Percentiles rank a stretch among this genome's conserved stretches.
Evolutionary conservation across 768 basidiomycete species (phyloP).

Genomic region (Lactarius deliciosus): DNA sequence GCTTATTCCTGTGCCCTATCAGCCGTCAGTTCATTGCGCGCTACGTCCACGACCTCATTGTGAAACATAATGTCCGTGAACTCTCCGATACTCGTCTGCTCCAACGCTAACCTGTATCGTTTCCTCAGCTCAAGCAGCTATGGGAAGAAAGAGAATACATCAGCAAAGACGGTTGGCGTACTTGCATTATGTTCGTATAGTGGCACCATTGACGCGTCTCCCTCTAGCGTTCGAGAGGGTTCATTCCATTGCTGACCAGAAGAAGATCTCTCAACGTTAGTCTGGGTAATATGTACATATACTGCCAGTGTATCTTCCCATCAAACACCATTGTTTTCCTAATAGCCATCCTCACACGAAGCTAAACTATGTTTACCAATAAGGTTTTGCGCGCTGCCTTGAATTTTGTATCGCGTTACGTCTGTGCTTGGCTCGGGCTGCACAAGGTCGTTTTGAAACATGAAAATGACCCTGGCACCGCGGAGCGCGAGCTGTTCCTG

Average conservation of each 20-base stretch:
- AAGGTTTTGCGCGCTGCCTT: background rate
- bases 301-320: conserved; percentile 5
- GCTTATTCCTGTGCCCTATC: conserved; percentile 21
- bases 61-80: conserved; percentile 26
- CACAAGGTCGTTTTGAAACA: conserved; percentile 1
- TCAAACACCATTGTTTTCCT: conserved; percentile 2
- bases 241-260: conserved; percentile 22
- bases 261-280: conserved; percentile 23
- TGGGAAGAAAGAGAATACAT: conserved; percentile 23
- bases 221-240: conserved; percentile 23
- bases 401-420: background rate
- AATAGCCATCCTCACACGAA: background rate
- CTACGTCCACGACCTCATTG: conserved; percentile 28
- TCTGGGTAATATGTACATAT: background rate
- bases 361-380: conserved; percentile 3
- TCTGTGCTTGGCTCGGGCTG: background rate
- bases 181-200: background rate
- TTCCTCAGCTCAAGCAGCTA: conserved; percentile 20
- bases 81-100: conserved; percentile 3
- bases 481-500: conserved; percentile 3
- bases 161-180: conserved; percentile 22
- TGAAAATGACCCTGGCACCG: background rate
- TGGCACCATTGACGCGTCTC: background rate
- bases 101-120: conserved; percentile 5
- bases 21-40: conserved; percentile 27